phyloP scores from a whole-genome alignment of 164 flowering plant genomes.

The Vitis amurensis region DNA sequence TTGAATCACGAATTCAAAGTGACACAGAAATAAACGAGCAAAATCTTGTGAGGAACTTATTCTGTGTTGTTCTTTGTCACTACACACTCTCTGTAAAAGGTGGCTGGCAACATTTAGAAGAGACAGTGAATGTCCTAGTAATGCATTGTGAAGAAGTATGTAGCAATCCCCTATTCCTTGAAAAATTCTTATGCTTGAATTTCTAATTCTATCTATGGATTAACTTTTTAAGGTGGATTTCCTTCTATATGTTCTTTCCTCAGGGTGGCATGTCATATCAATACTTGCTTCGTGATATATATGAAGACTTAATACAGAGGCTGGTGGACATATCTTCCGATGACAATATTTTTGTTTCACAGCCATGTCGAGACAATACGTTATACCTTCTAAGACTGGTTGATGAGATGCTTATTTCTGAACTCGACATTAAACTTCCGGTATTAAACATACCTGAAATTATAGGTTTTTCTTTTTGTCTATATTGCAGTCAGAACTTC shows the following conservation, averaged over 20 bases:
- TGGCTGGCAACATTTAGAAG: slow-evolving; percentile 98
- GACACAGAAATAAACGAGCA: slow-evolving; percentile 50
- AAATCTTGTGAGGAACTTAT: slow-evolving; percentile 54
- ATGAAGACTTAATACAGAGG: slow-evolving; percentile 63
- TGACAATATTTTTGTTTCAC: slow-evolving; percentile 70
- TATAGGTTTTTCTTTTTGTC: background rate
- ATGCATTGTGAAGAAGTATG: slow-evolving; percentile 65
- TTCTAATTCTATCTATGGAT: background rate
- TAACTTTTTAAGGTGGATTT: background rate
- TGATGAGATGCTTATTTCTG: slow-evolving; percentile 88
- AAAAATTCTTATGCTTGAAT: background rate
- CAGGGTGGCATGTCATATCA: slow-evolving; percentile 58
- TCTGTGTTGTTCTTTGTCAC: slow-evolving; percentile 79
- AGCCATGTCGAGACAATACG: slow-evolving; percentile 97
- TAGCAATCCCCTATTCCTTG: slow-evolving; percentile 8
- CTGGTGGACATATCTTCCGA: slow-evolving; percentile 61
- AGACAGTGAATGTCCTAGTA: slow-evolving; percentile 76
- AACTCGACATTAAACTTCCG: slow-evolving; percentile 70
- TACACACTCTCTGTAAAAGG: slow-evolving; percentile 76
- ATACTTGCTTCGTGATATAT: slow-evolving; percentile 68
- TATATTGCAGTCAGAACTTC: background rate
- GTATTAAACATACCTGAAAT: slow-evolving; percentile 33
- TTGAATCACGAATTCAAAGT: slow-evolving; percentile 21
- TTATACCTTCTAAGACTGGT: slow-evolving; percentile 72
- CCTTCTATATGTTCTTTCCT: slow-evolving; percentile 12